Conservation (phyloP, 2,329 filamentous ascomycete genomes). For the Cercospora zeae-maydis region DNA sequence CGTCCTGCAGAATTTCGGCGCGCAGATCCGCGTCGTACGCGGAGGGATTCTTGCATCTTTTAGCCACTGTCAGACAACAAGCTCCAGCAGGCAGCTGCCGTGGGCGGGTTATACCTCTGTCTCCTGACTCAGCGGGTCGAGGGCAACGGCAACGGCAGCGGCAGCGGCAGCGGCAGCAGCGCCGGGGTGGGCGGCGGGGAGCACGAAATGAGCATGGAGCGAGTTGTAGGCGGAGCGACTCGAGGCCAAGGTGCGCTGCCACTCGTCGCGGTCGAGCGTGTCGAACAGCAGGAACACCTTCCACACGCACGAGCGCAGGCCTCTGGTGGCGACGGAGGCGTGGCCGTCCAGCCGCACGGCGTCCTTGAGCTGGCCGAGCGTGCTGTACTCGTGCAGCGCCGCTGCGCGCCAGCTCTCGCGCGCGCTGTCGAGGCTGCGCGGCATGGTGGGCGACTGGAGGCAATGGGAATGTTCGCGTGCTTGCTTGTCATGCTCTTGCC, state of each 20-base stretch:
- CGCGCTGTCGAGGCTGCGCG: slow-evolving; percentile 32
- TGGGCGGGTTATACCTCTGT: slow-evolving; percentile 51
- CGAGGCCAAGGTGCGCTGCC: slow-evolving; percentile 64
- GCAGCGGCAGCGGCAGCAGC: slow-evolving; percentile 70
- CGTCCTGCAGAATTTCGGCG: slow-evolving; percentile 89
- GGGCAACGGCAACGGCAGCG: slow-evolving; percentile 68
- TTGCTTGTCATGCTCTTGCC: background rate
- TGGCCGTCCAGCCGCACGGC: slow-evolving; percentile 31
- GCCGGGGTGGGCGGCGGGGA: slow-evolving; percentile 79
- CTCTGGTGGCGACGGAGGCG: slow-evolving; percentile 37
- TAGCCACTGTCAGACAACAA: slow-evolving; percentile 38
- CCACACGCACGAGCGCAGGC: slow-evolving; percentile 88
- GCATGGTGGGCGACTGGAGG: slow-evolving; percentile 25
- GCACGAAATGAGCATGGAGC: slow-evolving; percentile 69
- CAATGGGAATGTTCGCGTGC: background rate
- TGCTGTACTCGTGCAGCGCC: slow-evolving; percentile 28
- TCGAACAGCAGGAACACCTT: slow-evolving; percentile 84
- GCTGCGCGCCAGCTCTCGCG: slow-evolving; percentile 31
- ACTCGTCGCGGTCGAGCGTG: slow-evolving; percentile 60
- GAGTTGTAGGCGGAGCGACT: slow-evolving; percentile 71
- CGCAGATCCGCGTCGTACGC: slow-evolving; percentile 87
- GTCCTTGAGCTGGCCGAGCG: slow-evolving; percentile 33
- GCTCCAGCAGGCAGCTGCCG: slow-evolving; percentile 17
- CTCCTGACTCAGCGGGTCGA: slow-evolving; percentile 86
- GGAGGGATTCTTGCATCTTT: slow-evolving; percentile 65